A percentile compares a stretch with the other conserved stretches of the same genome.
phyloP scores from a whole-genome alignment of 441 rosid genomes.

The Sinapis alba region DNA sequence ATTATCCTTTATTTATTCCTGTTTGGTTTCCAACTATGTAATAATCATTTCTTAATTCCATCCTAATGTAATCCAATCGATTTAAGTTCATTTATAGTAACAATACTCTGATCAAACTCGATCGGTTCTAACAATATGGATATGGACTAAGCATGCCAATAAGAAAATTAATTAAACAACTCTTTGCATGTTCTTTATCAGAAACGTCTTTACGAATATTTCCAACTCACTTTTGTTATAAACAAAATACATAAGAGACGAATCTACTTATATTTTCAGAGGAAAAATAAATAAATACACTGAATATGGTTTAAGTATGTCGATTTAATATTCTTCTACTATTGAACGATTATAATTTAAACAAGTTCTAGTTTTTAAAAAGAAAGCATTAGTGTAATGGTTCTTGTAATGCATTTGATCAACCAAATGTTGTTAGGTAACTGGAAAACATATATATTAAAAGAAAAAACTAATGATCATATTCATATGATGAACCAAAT shows the following conservation, averaged over 20 bases:
- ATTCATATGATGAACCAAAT: too few species aligned
- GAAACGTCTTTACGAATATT: not conserved
- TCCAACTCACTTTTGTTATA: not conserved
- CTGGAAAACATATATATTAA: too few species aligned
- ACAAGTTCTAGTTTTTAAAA: too few species aligned
- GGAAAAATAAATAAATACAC: not conserved
- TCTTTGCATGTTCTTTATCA: not conserved
- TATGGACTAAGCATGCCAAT: not conserved
- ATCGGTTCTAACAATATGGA: conserved; percentile 40
- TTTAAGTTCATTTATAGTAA: not conserved
- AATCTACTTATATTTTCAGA: too few species aligned
- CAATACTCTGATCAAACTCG: not conserved
- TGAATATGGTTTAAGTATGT: not conserved
- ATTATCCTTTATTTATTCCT: conserved; percentile 5
- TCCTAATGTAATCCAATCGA: conserved; percentile 5
- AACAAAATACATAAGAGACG: too few species aligned
- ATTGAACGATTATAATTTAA: not conserved
- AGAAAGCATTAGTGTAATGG: too few species aligned
- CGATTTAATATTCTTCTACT: not conserved
- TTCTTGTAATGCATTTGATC: too few species aligned
- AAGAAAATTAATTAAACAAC: not conserved
- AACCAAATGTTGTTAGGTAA: too few species aligned
- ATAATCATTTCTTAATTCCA: conserved; percentile 26
- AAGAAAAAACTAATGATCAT: too few species aligned
- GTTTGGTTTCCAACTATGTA: conserved; percentile 27